A percentile compares a stretch with the other conserved stretches of the same genome.
Evolutionary conservation across 2,329 filamentous ascomycete genomes (phyloP).

Genomic region (Mycogone perniciosa): DNA sequence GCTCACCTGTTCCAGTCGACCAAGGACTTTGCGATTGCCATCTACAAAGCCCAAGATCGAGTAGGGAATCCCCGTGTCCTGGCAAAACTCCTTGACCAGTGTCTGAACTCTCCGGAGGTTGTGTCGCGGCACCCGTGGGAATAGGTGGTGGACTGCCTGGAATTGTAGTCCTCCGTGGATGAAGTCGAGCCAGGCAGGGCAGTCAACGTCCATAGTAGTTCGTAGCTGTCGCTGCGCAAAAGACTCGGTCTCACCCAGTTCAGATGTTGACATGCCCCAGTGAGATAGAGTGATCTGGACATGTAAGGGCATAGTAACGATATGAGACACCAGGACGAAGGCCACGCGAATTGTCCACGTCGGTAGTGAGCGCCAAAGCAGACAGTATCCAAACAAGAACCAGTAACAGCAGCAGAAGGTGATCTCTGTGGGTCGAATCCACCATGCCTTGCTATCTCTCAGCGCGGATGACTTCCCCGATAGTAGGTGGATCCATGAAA

Average conservation of each 20-base stretch:
- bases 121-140: conserved; percentile 75
- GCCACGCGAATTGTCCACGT: conserved; percentile 55
- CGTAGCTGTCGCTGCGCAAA: conserved; percentile 88
- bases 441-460: conserved; percentile 65
- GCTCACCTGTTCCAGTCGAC: conserved; percentile 64
- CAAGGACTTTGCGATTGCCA: conserved; percentile 75
- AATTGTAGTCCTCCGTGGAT: conserved; percentile 86
- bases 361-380: conserved; percentile 45
- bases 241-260: conserved; percentile 75
- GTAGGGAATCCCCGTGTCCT: conserved; percentile 77
- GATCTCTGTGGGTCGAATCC: conserved; percentile 39
- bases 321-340: conserved; percentile 75
- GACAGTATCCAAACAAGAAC: conserved; percentile 77
- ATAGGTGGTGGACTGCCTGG: conserved; percentile 82
- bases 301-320: conserved; percentile 75
- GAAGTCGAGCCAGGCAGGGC: conserved; percentile 81
- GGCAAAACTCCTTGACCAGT: conserved; percentile 73
- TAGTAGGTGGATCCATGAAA: conserved; percentile 65
- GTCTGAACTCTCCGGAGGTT: conserved; percentile 71
- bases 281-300: conserved; percentile 88
- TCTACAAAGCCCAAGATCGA: conserved; percentile 79
- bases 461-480: conserved; percentile 54
- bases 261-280: conserved; percentile 87
- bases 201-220: conserved; percentile 91
- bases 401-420: conserved; percentile 64